Evolutionary conservation across 768 basidiomycete species (phyloP).

Genomic region (Termitomyces sp.): DNA sequence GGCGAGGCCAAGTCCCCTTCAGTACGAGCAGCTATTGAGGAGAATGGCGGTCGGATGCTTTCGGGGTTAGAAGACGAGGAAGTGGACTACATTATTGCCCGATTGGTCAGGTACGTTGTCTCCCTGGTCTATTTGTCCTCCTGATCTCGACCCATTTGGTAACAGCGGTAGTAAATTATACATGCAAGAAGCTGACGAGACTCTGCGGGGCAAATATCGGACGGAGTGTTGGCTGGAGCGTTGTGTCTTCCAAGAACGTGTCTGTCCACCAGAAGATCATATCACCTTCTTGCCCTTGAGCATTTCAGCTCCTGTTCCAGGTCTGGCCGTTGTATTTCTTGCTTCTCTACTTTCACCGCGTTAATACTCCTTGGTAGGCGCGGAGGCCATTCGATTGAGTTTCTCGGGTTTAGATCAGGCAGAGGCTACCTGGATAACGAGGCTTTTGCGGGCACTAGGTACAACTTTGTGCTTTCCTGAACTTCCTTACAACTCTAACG

Average conservation of each 20-base stretch:
- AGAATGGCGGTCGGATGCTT: slow-evolving; percentile 50
- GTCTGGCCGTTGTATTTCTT: slow-evolving; percentile 29
- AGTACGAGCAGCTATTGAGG: slow-evolving; percentile 59
- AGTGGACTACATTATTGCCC: slow-evolving; percentile 64
- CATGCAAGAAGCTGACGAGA: slow-evolving; percentile 46
- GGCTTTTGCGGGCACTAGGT: slow-evolving; percentile 71
- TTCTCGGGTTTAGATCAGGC: slow-evolving; percentile 75
- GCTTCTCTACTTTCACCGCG: not conserved
- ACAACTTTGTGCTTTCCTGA: slow-evolving; percentile 13
- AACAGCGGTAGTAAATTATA: slow-evolving; percentile 69
- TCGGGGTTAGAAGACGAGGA: slow-evolving; percentile 42
- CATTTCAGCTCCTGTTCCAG: slow-evolving; percentile 53
- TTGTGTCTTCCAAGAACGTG: slow-evolving; percentile 72
- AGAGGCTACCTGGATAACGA: slow-evolving; percentile 59
- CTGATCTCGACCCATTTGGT: slow-evolving; percentile 6
- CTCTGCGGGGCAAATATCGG: slow-evolving; percentile 53
- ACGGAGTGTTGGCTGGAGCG: slow-evolving; percentile 95
- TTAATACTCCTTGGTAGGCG: slow-evolving; percentile 32
- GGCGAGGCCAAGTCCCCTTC: slow-evolving; percentile 62
- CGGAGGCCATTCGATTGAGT: slow-evolving; percentile 56
- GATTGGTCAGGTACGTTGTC: slow-evolving; percentile 62
- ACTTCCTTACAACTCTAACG: not conserved
- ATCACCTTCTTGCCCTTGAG: slow-evolving; percentile 66
- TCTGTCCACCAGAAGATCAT: slow-evolving; percentile 66
- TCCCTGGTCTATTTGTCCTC: not conserved